Conservation (phyloP, 129 eudicot species). For the Kitagawia praeruptora region DNA sequence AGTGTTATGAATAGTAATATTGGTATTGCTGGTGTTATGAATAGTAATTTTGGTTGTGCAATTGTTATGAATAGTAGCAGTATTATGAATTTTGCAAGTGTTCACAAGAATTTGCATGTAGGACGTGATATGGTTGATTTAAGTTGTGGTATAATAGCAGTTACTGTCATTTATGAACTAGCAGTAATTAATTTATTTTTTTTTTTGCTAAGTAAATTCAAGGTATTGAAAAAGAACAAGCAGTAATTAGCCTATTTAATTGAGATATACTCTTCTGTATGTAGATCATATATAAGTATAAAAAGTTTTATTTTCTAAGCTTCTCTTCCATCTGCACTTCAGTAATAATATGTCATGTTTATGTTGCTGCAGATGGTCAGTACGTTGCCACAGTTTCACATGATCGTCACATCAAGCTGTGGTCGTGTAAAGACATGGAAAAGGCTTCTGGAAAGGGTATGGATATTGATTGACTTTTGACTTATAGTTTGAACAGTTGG, state of each 20-base stretch:
- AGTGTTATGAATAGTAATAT: not conserved
- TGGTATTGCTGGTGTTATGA: not conserved
- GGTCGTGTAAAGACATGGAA: conserved; percentile 51
- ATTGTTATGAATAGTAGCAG: not conserved
- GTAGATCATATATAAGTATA: no score
- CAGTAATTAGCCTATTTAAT: not conserved
- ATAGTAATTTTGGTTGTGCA: not conserved
- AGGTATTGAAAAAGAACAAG: no score
- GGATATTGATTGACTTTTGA: conserved; percentile 51
- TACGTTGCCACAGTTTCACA: conserved; percentile 64
- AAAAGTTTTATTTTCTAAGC: not conserved
- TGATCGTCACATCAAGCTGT: conserved; percentile 68
- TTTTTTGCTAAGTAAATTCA: no score
- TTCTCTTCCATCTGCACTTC: not conserved
- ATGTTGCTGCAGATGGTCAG: conserved; percentile 64
- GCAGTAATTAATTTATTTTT: no score
- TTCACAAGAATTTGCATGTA: not conserved
- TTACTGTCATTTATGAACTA: not conserved
- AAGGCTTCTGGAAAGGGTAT: conserved; percentile 37
- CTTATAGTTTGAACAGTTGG: not conserved
- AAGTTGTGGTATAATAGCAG: not conserved
- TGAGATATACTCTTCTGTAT: no score
- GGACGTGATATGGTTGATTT: not conserved
- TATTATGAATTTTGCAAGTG: not conserved
- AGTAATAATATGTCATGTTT: not conserved